Evolutionary conservation across 2,329 filamentous ascomycete species (phyloP), one percentile per base, ranked within the genome.

Genomic region (Reticulascus tulasneorum): DNA sequence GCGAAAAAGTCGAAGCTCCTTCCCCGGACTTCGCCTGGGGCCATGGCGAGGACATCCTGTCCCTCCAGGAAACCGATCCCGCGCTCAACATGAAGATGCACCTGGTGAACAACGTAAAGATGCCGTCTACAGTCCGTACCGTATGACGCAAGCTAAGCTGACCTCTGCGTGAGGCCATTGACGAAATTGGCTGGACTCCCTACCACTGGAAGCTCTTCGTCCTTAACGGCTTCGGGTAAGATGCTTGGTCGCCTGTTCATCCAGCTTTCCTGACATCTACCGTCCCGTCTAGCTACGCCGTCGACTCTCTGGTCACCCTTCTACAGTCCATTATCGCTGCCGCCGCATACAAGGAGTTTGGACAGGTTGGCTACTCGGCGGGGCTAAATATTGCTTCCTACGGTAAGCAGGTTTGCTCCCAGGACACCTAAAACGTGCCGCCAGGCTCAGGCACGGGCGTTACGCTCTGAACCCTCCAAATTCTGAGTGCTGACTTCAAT

Each of bases 61-160:
- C 64, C 5, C 58, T 68, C 35, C 73, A 82, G 54, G 67, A 75
- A 48, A 59, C 75, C 19, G 79, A 84, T 50, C 75, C 77, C 5
- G 77, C 73, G 2, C 59, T 84, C 28, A 75, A 76, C 47, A 71
- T 71, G 25, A 84, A 85, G 55, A 85, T 84, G 78, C 71, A 79
- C 47, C 63, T 85, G 19, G 72, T 85, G 41, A 86, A 85, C 52
- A 73, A 85, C 55, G 77, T 77, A 49, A 18, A 26, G 24, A 21
- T 20, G 19, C 18, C 12, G 11, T 10, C 12, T 17, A 16, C 13
- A 11, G 17, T 17, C 21, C 23, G 25, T 16, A 11, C 9, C 21
- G n/a, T 19, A 22, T 11, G 21, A 15, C 26, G 20, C 28, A 18
- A 28, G 29, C 10, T 9, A 17, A 8, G 22, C 42, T 44, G 13